Conservation (phyloP, 306 rosid genomes). For the Lagenaria siceraria region DNA sequence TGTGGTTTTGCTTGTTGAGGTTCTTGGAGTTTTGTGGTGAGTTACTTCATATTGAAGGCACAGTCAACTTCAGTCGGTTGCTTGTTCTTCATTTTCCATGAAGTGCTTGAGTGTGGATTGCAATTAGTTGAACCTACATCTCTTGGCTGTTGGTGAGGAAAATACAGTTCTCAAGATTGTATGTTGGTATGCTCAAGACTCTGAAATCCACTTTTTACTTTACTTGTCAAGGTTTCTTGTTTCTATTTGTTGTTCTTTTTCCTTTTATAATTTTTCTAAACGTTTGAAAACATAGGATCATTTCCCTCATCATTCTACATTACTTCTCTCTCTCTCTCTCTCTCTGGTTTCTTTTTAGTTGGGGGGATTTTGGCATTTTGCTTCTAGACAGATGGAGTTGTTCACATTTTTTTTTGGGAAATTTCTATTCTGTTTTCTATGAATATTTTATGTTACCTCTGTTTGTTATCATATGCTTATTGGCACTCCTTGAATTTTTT, state of each 20-base stretch:
- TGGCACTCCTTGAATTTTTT: not conserved
- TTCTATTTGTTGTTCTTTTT: not conserved
- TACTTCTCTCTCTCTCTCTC: not conserved
- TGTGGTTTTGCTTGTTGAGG: not conserved
- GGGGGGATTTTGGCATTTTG: not conserved
- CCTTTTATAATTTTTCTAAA: not conserved
- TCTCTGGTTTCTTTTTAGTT: not conserved
- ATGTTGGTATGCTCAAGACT: not conserved
- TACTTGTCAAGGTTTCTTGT: not conserved
- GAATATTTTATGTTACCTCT: not conserved
- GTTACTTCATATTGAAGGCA: not conserved
- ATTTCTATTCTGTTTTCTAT: not conserved
- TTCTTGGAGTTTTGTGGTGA: slow-evolving; percentile 1
- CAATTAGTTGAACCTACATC: not conserved
- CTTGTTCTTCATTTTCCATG: not conserved
- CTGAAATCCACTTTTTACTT: not conserved
- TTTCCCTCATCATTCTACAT: not conserved
- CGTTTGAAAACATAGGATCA: not conserved
- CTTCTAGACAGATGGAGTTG: not conserved
- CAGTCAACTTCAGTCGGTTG: not conserved
- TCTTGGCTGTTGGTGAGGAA: not conserved
- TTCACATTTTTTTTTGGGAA: not conserved
- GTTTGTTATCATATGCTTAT: not conserved
- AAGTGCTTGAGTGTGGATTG: slow-evolving; percentile 2
- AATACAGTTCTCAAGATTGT: not conserved